phyloP scores from a whole-genome alignment of 2,329 filamentous ascomycete species.

The Colletotrichum echinochloae region DNA sequence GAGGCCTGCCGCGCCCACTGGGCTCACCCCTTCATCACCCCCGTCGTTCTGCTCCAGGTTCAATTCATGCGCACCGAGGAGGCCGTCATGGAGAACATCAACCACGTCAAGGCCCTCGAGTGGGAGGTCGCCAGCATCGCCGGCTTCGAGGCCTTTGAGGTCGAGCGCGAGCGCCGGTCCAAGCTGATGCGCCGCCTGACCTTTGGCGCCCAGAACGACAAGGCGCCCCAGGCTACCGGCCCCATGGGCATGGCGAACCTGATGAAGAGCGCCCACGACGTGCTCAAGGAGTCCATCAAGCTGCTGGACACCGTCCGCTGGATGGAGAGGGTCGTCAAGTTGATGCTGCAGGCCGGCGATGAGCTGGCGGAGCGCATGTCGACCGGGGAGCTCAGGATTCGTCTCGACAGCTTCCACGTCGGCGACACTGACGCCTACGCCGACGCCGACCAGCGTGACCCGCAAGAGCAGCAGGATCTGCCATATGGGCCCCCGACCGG shows the following conservation, averaged over 20 bases:
- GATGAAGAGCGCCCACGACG: slow-evolving; percentile 61
- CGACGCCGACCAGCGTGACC: slow-evolving; percentile 12
- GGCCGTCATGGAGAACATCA: slow-evolving; percentile 57
- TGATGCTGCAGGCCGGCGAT: slow-evolving; percentile 58
- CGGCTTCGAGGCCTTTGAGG: slow-evolving; percentile 51
- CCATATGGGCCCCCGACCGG: slow-evolving; percentile 37
- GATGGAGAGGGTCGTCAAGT: slow-evolving; percentile 60
- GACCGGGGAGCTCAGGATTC: slow-evolving; percentile 40
- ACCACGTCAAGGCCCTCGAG: slow-evolving; percentile 56
- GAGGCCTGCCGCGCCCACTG: slow-evolving; percentile 59
- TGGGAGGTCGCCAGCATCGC: slow-evolving; percentile 57
- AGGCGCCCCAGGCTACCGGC: slow-evolving; percentile 40
- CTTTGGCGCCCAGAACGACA: slow-evolving; percentile 24
- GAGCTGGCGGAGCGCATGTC: slow-evolving; percentile 52
- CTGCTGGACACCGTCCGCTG: slow-evolving; percentile 59
- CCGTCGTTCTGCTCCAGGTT: slow-evolving; percentile 60
- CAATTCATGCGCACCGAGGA: slow-evolving; percentile 59
- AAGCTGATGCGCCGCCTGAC: slow-evolving; percentile 40
- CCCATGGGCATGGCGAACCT: slow-evolving; percentile 59
- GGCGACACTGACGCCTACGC: slow-evolving; percentile 5
- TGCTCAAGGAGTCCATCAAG: slow-evolving; percentile 59
- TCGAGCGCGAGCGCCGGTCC: slow-evolving; percentile 43
- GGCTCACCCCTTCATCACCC: slow-evolving; percentile 59
- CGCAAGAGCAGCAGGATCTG: slow-evolving; percentile 30
- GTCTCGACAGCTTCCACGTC: slow-evolving; percentile 27